A percentile compares a stretch with the other conserved stretches of the same genome.
Evolutionary conservation across 805 yeast species (phyloP).

Genomic region (Barnettozyma salicaria): DNA sequence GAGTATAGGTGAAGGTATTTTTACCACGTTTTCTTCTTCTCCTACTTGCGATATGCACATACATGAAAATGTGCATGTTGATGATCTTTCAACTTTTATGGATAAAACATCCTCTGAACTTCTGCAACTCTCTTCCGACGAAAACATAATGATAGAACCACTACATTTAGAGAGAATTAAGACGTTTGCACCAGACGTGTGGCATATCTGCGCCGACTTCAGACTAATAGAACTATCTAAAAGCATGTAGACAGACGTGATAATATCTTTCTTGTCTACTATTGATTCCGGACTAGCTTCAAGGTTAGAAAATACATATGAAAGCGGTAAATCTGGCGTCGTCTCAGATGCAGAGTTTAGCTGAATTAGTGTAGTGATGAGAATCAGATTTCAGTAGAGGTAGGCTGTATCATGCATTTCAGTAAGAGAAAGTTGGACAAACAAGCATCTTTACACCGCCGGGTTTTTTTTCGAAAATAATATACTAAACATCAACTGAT

Average conservation of each 20-base stretch:
- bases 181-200: constrained; percentile 82
- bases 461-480: too few relatives aligned
- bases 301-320: background rate
- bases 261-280: background rate
- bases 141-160: constrained; percentile 8
- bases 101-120: constrained; percentile 4
- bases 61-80: constrained; percentile 63
- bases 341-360: too few relatives aligned
- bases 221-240: background rate
- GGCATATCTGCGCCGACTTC: constrained; percentile 61
- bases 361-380: too few relatives aligned
- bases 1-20: constrained; percentile 36
- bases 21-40: constrained; percentile 5
- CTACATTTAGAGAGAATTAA: constrained; percentile 59
- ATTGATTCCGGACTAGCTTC: background rate
- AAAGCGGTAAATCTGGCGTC: too few relatives aligned
- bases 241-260: background rate
- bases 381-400: too few relatives aligned
- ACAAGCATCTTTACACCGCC: too few relatives aligned
- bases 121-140: constrained; percentile 1
- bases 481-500: too few relatives aligned
- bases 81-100: constrained; percentile 30
- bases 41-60: constrained; percentile 42
- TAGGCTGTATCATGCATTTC: too few relatives aligned
- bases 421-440: too few relatives aligned